phyloP scores from a whole-genome alignment of 2,329 filamentous ascomycete species.

The Fusarium heterosporum region DNA sequence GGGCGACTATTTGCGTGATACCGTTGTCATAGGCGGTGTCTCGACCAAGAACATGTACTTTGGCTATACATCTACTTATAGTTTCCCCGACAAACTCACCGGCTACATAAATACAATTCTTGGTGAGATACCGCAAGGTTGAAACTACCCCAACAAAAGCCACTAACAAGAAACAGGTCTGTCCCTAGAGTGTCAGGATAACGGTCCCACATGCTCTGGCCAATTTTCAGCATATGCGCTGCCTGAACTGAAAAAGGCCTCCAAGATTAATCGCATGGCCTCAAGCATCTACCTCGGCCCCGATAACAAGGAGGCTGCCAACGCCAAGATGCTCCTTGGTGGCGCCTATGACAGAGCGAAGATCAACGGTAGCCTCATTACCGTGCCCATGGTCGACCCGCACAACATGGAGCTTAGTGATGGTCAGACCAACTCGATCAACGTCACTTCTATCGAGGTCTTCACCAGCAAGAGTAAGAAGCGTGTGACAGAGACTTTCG shows the following conservation, averaged over 20 bases:
- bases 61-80: not conserved
- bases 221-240: not conserved
- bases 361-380: constrained; percentile 3
- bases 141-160: fast-evolving
- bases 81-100: not conserved
- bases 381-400: not conserved
- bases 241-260: constrained; percentile 4
- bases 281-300: constrained; percentile 3
- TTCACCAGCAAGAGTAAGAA: not conserved
- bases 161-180: not conserved
- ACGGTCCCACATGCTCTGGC: constrained; percentile 1
- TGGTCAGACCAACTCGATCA: not conserved
- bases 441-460: constrained; percentile 4
- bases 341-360: constrained; percentile 6
- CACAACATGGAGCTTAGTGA: fast-evolving
- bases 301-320: not conserved
- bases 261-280: constrained; percentile 5
- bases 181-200: not conserved
- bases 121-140: not conserved
- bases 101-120: not conserved
- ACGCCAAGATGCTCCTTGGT: constrained; percentile 4
- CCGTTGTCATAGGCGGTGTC: not conserved
- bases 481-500: not conserved
- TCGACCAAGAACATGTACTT: constrained; percentile 9
- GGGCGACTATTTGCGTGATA: constrained; percentile 1